Evolutionary conservation across 495 filamentous ascomycete genomes (phyloP), one percentile per base, ranked within the genome.

Genomic region (Rhizodiscina lignyota): DNA sequence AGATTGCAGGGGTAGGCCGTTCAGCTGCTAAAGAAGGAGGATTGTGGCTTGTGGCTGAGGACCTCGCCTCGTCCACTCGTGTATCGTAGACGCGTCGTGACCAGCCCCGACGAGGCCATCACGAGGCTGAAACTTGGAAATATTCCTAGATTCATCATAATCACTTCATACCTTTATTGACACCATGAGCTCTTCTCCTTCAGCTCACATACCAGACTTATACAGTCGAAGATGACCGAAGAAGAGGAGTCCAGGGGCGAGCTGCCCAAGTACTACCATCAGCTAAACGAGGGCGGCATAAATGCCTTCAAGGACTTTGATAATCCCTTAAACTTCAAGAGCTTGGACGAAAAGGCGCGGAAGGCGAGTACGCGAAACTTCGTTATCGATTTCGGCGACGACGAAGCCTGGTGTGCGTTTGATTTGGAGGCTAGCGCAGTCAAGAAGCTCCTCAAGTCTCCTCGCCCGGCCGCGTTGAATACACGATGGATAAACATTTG

Each of bases 401-500:
- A 74, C 8, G 59, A 64, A 42, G 75, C 77, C 12, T 70, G 57
- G 44, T 72, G 71, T 43, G 72, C 70, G 3, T 67, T 71, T 22
- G 59, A 86, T 50, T 40, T 83, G 21, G 44, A 55, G 0, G 41
- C 48, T 0, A 42, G 51, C 0, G 61, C 73, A 10, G 37, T 78
- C n/a, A 18, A 44, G 5, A 34, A 34, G 15, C 42, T 62, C 2
- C 40, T 65, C 10, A 32, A 39, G 10, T 19, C 32, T 19, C 37
- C 53, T 21, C 42, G 48, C 36, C 49, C 47, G 2, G 34, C 47
- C 8, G 20, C 37, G 15, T 38, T 54, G 6, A 43, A 55, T 24
- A 52, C 51, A 16, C 51, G 79, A 51, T 86, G 79, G 80, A 82
- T 84, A 71, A 79, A 83, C 43, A 66, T 84, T n/a, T 86, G 77